Evolutionary conservation across 352 stramenopile genomes (phyloP).

Genomic region (Thalassiosira livingstoniorum): DNA sequence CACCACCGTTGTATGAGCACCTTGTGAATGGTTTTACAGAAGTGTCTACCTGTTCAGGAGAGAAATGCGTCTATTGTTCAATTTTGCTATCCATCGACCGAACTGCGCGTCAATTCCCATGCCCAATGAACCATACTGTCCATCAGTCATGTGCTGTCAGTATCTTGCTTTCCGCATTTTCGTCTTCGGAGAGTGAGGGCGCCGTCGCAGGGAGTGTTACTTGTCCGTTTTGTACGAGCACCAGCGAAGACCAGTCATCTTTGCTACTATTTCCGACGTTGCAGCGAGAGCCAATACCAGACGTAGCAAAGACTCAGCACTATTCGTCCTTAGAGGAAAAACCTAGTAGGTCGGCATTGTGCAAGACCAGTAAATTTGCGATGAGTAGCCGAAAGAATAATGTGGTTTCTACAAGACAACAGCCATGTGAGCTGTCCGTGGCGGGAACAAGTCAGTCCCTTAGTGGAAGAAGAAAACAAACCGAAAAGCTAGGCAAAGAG

Average conservation of each 20-base stretch:
- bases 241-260: neutral
- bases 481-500: too few relatives aligned
- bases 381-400: too few relatives aligned
- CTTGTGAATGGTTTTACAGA: slow-evolving; percentile 9
- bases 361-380: too few relatives aligned
- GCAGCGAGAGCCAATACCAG: slow-evolving; percentile 3
- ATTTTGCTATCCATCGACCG: slow-evolving; percentile 27
- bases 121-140: slow-evolving; percentile 3
- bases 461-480: too few relatives aligned
- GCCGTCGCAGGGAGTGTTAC: slow-evolving; percentile 3
- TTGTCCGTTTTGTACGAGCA: slow-evolving; percentile 14
- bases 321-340: too few relatives aligned
- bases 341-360: too few relatives aligned
- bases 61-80: slow-evolving; percentile 33
- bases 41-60: neutral
- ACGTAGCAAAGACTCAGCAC: neutral
- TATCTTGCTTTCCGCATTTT: slow-evolving; percentile 18
- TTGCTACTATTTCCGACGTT: slow-evolving; percentile 15
- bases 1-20: slow-evolving; percentile 23
- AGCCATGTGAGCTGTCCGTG: too few relatives aligned
- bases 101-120: slow-evolving; percentile 10
- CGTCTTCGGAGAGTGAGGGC: slow-evolving; percentile 15
- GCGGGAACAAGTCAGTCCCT: too few relatives aligned
- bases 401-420: too few relatives aligned
- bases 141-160: slow-evolving; percentile 24